These are phyloP conservation scores for Clathrospora elynae DNA, from an alignment of 2,329 filamentous ascomycete genomes.

Conservation along the genomic window DNA sequence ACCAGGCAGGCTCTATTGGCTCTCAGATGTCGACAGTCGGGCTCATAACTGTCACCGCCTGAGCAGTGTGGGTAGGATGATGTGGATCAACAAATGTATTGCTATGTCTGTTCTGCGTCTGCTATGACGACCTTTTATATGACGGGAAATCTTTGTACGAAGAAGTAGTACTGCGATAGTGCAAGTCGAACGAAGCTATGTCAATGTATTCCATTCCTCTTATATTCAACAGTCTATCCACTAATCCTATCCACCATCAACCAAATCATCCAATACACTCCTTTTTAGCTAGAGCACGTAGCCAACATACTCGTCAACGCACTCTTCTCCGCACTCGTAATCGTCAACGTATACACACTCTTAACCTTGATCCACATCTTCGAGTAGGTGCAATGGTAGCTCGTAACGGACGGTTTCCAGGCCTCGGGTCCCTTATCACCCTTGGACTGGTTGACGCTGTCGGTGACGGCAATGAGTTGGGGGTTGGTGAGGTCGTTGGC, in stretches of 20 bases:
- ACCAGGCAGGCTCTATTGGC: conserved; percentile 3
- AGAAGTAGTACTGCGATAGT: no score
- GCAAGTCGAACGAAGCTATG: no score
- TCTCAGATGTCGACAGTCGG: conserved; percentile 1
- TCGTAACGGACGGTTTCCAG: conserved; percentile 68
- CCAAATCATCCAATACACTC: no score
- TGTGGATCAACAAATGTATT: no score
- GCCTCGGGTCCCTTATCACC: conserved; percentile 73
- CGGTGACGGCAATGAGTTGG: conserved; percentile 79
- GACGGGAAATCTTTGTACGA: no score
- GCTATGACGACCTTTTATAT: no score
- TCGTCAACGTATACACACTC: conserved; percentile 68
- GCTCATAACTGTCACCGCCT: conserved; percentile 3
- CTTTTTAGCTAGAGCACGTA: no score
- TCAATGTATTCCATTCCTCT: no score
- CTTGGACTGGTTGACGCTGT: conserved; percentile 75
- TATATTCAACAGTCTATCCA: no score
- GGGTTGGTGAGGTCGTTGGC: conserved; percentile 79
- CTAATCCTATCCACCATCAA: no score
- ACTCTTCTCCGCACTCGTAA: conserved; percentile 74
- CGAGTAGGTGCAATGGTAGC: conserved; percentile 80
- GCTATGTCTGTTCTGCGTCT: no score
- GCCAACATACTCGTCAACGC: conserved; percentile 68
- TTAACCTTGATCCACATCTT: conserved; percentile 80
- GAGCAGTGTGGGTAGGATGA: neutral